Evolutionary conservation across 2,329 filamentous ascomycete genomes (phyloP).

Genomic region (Apiospora arundinis): DNA sequence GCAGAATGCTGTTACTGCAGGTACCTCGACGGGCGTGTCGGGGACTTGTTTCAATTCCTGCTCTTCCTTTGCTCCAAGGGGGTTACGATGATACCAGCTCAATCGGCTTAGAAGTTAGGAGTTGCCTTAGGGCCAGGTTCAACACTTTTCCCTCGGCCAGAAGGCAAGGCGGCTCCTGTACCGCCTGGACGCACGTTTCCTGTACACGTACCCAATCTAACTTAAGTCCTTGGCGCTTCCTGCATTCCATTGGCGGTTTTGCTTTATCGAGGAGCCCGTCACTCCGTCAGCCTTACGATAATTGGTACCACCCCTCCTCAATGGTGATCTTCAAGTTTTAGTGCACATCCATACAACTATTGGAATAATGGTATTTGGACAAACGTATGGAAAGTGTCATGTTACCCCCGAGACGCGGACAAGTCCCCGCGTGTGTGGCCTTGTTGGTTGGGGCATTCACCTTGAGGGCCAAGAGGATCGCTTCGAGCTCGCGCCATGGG

Average conservation of each 20-base stretch:
- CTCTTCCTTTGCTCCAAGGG: not conserved
- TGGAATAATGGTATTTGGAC: not conserved
- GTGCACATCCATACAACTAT: slow-evolving; percentile 6
- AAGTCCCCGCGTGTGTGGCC: not conserved
- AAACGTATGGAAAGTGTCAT: not conserved
- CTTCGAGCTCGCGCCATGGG: not conserved
- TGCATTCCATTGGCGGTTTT: not conserved
- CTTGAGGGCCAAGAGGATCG: slow-evolving; percentile 15
- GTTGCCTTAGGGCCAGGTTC: not conserved
- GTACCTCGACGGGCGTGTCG: slow-evolving; percentile 2
- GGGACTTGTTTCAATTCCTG: slow-evolving; percentile 8
- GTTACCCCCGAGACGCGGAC: too few species aligned
- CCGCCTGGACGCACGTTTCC: too few species aligned
- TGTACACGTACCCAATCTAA: slow-evolving; percentile 13
- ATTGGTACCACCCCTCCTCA: not conserved
- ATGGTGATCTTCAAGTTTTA: not conserved
- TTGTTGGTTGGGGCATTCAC: not conserved
- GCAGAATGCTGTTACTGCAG: slow-evolving; percentile 17
- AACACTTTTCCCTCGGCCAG: slow-evolving; percentile 6
- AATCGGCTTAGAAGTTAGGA: not conserved
- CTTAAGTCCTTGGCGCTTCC: slow-evolving; percentile 9
- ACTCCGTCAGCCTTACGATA: slow-evolving; percentile 15
- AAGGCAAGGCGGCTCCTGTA: not conserved
- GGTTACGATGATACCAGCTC: not conserved
- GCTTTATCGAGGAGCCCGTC: not conserved